These are phyloP conservation scores for Tetradesmus lagerheimii DNA, from an alignment of 139 green algal species.

Conservation along the genomic window DNA sequence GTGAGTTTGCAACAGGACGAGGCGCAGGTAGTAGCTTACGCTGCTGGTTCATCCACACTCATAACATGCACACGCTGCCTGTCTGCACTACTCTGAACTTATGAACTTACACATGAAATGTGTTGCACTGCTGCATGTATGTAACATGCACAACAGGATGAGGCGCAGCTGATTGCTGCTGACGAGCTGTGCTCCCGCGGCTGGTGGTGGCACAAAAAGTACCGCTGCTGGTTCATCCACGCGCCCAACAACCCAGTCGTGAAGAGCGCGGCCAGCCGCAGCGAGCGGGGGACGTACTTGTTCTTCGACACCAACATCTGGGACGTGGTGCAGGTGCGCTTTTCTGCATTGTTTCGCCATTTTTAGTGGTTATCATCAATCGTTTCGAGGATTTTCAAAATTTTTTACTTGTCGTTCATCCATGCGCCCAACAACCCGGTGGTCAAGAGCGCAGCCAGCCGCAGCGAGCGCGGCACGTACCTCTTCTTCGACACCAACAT, in stretches of 20 bases:
- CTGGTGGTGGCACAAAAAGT: conserved; percentile 86
- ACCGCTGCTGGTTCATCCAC: conserved; percentile 89
- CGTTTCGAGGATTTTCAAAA: too few species aligned
- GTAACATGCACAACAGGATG: conserved; percentile 74
- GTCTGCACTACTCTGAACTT: too few species aligned
- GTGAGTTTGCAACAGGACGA: too few species aligned
- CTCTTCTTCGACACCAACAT: conserved; percentile 90
- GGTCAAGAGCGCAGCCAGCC: conserved; percentile 77
- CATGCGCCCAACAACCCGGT: conserved; percentile 78
- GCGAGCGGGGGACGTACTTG: conserved; percentile 89
- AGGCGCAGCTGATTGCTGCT: conserved; percentile 94
- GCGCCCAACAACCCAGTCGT: conserved; percentile 80
- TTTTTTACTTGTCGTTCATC: conserved; percentile 93
- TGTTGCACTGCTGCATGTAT: conserved; percentile 31
- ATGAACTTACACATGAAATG: background rate
- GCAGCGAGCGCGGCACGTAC: conserved; percentile 88
- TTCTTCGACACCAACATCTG: conserved; percentile 93
- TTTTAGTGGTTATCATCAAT: too few species aligned
- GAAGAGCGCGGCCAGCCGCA: conserved; percentile 78
- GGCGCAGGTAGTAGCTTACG: too few species aligned
- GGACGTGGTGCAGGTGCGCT: conserved; percentile 76
- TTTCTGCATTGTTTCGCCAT: background rate
- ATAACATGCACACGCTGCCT: conserved; percentile 49
- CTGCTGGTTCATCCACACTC: conserved; percentile 88
- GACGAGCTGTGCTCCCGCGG: conserved; percentile 92